Conservation (phyloP, 257 asterid genomes). For the Capsicum baccatum region DNA sequence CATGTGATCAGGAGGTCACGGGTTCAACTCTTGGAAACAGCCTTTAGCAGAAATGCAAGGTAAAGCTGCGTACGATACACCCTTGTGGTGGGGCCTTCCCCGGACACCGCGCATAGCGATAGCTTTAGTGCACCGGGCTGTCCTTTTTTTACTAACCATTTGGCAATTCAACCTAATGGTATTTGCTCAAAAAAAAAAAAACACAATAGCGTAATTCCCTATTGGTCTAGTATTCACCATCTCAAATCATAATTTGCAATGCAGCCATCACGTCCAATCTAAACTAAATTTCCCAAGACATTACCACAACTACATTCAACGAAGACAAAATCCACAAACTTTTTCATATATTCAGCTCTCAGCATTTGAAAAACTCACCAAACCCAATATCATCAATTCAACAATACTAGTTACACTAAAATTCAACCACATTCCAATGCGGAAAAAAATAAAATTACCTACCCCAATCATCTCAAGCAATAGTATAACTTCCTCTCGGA, state of each 20-base stretch:
- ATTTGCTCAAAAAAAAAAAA: too few relatives aligned
- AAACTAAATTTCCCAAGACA: background rate
- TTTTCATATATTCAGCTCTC: conserved; percentile 8
- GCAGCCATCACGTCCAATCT: background rate
- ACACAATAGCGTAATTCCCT: background rate
- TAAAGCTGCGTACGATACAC: too few relatives aligned
- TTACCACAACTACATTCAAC: conserved; percentile 5
- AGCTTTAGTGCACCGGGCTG: too few relatives aligned
- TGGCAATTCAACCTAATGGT: too few relatives aligned
- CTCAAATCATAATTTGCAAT: background rate
- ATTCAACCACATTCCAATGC: background rate
- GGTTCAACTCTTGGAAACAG: too few relatives aligned
- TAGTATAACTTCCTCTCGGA: conserved; percentile 74
- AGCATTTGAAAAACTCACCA: background rate
- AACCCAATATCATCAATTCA: background rate
- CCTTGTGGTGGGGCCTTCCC: too few relatives aligned
- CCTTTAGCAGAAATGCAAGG: too few relatives aligned
- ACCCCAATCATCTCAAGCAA: conserved; percentile 53
- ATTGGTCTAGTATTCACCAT: background rate
- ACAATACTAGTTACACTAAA: conserved; percentile 29
- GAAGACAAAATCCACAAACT: background rate
- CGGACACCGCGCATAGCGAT: too few relatives aligned
- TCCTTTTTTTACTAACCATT: too few relatives aligned
- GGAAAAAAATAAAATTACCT: background rate
- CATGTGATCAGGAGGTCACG: too few relatives aligned